phyloP scores from a whole-genome alignment of 257 asterid species.

The Salvia splendens region DNA sequence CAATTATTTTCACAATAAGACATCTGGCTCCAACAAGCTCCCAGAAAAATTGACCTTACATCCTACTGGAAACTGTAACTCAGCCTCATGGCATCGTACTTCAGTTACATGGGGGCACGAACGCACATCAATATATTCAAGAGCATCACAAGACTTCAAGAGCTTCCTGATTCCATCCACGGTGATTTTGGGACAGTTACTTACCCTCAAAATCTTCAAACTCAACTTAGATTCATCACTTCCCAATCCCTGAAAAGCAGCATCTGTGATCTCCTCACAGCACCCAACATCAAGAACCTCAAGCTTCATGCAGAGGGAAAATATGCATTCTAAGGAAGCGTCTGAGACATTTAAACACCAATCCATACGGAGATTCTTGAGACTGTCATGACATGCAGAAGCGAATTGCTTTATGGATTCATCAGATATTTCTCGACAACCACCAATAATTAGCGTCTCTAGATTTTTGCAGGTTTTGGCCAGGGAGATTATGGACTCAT shows the following conservation, averaged over 20 bases:
- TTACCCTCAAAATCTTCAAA: constrained; percentile 68
- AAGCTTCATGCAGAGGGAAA: constrained; percentile 62
- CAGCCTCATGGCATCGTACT: constrained; percentile 68
- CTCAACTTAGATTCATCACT: constrained; percentile 43
- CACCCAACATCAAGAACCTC: constrained; percentile 91
- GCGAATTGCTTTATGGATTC: constrained; percentile 70
- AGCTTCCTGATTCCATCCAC: constrained; percentile 63
- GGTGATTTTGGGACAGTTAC: constrained; percentile 79
- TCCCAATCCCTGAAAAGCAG: constrained; percentile 70
- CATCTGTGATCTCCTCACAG: constrained; percentile 86
- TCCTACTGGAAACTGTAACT: constrained; percentile 62
- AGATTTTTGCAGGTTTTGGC: constrained; percentile 64
- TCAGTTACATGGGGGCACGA: constrained; percentile 78
- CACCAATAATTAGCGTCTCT: constrained; percentile 77
- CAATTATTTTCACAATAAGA: constrained; percentile 44
- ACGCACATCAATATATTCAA: constrained; percentile 83
- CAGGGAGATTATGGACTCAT: constrained; percentile 59
- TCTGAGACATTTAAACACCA: constrained; percentile 88
- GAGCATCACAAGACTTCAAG: constrained; percentile 59
- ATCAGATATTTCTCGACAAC: constrained; percentile 72
- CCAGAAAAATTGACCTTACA: constrained; percentile 80
- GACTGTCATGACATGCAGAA: constrained; percentile 54
- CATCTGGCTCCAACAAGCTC: constrained; percentile 73
- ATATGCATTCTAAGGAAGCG: constrained; percentile 51
- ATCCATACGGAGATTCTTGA: constrained; percentile 85